A percentile compares a stretch with the other conserved stretches of the same genome.
Evolutionary conservation across 2,329 filamentous ascomycete species (phyloP).

Genomic region (Zasmidium cellare): DNA sequence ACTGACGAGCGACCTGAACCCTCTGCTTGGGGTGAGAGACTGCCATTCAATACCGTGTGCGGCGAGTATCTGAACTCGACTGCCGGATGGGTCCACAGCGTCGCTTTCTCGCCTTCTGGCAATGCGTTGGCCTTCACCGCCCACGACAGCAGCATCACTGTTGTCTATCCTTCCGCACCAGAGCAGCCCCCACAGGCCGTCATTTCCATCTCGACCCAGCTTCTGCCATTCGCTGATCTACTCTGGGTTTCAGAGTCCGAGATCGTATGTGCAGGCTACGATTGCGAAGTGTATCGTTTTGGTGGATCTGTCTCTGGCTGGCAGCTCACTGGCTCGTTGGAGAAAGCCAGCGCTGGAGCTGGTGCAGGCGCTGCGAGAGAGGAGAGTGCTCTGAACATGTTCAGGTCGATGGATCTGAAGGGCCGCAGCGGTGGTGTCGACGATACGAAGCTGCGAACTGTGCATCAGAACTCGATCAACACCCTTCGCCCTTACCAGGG

Average conservation of each 20-base stretch:
- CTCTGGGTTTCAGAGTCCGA: constrained; percentile 91
- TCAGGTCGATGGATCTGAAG: constrained; percentile 97
- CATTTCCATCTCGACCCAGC: constrained; percentile 82
- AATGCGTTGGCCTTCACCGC: constrained; percentile 91
- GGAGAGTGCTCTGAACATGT: constrained; percentile 96
- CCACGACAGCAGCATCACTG: constrained; percentile 94
- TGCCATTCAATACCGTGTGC: constrained; percentile 98
- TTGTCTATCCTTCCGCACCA: constrained; percentile 89
- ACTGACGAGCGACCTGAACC: constrained; percentile 83
- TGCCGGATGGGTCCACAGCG: constrained; percentile 93
- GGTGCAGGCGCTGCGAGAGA: constrained; percentile 59
- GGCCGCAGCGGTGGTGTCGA: constrained; percentile 75
- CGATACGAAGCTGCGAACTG: constrained; percentile 90
- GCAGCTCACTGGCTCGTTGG: constrained; percentile 79
- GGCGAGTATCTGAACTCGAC: constrained; percentile 96
- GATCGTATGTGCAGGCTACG: constrained; percentile 92
- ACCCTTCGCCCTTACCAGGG: constrained; percentile 76
- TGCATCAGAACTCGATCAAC: constrained; percentile 95
- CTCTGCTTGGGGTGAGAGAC: constrained; percentile 86
- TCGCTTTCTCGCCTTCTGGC: constrained; percentile 88
- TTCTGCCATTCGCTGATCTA: constrained; percentile 88
- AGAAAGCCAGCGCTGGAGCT: constrained; percentile 54
- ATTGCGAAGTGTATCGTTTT: constrained; percentile 86
- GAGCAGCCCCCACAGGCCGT: constrained; percentile 91
- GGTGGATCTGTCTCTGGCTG: constrained; percentile 76